Percentiles rank a stretch among this genome's conserved stretches.
phyloP scores from a whole-genome alignment of 257 asterid species.

The Nyctanthes arbortristis region DNA sequence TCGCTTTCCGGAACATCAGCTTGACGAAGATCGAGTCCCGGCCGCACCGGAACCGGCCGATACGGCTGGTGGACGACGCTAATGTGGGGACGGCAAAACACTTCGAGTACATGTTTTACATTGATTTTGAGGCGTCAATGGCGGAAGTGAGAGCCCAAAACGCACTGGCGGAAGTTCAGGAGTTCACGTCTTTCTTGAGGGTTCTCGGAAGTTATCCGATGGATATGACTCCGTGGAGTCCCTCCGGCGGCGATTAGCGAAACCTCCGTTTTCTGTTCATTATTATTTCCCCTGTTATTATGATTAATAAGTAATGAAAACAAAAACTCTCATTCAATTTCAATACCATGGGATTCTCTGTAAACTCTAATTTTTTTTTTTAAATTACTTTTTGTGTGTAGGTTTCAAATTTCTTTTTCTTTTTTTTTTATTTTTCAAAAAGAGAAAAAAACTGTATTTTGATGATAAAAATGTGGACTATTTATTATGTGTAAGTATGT shows the following conservation, averaged over 20 bases:
- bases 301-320: no score
- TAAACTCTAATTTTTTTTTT: no score
- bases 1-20: constrained; percentile 47
- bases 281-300: no score
- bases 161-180: constrained; percentile 55
- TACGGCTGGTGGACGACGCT: constrained; percentile 47
- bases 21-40: constrained; percentile 51
- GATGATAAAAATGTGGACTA: background rate
- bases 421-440: no score
- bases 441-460: no score
- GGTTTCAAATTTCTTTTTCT: no score
- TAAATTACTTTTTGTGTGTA: no score
- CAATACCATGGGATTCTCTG: no score
- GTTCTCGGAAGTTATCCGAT: constrained; percentile 57
- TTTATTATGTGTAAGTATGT: background rate
- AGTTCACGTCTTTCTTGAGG: constrained; percentile 55
- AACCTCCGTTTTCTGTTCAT: no score
- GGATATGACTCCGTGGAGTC: constrained; percentile 61
- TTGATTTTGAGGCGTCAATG: constrained; percentile 56
- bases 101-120: constrained; percentile 52
- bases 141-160: constrained; percentile 56
- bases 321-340: no score
- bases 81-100: constrained; percentile 65
- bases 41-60: constrained; percentile 46
- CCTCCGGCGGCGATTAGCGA: constrained; percentile 33